Percentiles rank a stretch among this genome's conserved stretches.
Conservation (phyloP, 2,329 filamentous ascomycete species). For the Trichoderma arundinaceum region DNA sequence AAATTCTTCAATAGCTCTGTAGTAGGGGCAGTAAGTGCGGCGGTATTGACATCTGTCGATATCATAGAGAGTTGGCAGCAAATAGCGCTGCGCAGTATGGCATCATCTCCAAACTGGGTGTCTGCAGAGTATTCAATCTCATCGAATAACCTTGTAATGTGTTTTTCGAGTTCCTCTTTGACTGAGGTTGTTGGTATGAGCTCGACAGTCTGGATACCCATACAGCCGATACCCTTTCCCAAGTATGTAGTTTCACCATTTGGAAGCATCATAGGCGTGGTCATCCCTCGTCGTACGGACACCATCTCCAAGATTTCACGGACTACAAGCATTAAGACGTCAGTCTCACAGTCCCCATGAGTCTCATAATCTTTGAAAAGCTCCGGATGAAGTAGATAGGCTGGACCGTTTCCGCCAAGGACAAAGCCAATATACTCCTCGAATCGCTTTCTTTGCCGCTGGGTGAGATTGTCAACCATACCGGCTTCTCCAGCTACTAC, state of each 20-base stretch:
- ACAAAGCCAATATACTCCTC: background rate
- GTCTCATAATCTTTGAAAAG: background rate
- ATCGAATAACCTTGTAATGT: background rate
- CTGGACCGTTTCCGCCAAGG: background rate
- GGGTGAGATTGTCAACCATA: background rate
- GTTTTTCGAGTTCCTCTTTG: background rate
- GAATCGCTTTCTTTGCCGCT: background rate
- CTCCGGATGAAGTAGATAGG: conserved; percentile 1
- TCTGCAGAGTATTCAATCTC: background rate
- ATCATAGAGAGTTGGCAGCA: background rate
- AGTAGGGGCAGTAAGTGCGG: background rate
- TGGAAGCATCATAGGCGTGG: background rate
- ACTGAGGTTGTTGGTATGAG: background rate
- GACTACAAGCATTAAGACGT: background rate
- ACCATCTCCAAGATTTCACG: background rate
- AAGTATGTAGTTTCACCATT: background rate
- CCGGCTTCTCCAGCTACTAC: background rate
- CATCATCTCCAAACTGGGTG: too few relatives aligned
- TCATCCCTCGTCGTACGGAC: background rate
- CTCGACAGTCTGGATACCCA: background rate
- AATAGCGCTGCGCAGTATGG: background rate
- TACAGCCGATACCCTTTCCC: background rate
- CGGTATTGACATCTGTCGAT: background rate
- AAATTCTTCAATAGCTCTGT: background rate
- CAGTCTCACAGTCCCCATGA: too few relatives aligned